Percentiles rank a stretch among this genome's conserved stretches.
Conservation (phyloP, 202 grass and related monocot genomes). For the Setaria italica region DNA sequence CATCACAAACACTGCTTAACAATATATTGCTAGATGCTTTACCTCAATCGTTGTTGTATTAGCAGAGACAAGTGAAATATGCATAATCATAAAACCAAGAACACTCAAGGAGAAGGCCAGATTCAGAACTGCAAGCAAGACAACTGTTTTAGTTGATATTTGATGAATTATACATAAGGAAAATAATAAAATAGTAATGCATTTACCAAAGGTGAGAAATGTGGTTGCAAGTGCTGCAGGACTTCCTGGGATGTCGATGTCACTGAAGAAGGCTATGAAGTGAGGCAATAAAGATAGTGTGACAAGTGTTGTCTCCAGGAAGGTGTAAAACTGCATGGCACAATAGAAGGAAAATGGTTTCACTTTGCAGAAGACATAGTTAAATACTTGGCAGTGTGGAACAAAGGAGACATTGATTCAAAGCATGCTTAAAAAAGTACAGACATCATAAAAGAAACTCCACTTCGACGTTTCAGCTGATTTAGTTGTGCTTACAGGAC, state of each 20-base stretch:
- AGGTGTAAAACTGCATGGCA: conserved; percentile 90
- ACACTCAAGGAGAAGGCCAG: conserved; percentile 95
- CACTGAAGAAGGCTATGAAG: conserved; percentile 95
- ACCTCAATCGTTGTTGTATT: conserved; percentile 98
- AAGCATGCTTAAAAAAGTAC: background rate
- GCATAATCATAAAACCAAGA: conserved; percentile 97
- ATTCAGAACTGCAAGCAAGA: conserved; percentile 80
- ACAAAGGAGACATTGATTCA: background rate
- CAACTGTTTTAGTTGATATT: conserved; percentile 29
- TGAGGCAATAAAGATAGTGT: conserved; percentile 81
- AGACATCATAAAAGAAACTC: too few species aligned
- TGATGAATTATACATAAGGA: conserved; percentile 26
- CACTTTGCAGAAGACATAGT: background rate
- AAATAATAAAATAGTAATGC: conserved; percentile 15
- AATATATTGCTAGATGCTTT: conserved; percentile 49
- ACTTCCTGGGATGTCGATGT: conserved; percentile 76
- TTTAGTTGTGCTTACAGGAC: too few species aligned
- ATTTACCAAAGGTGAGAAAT: conserved; percentile 93
- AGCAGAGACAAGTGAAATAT: conserved; percentile 88
- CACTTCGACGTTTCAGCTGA: too few species aligned
- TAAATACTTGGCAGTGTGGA: background rate
- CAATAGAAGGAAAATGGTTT: conserved; percentile 18
- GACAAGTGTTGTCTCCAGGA: conserved; percentile 89
- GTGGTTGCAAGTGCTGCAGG: conserved; percentile 90
- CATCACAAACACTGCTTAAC: conserved; percentile 7